Evolutionary conservation across 75 land plant species (phyloP), one percentile per base, ranked within the genome.

Genomic region (Sequoia sempervirens): DNA sequence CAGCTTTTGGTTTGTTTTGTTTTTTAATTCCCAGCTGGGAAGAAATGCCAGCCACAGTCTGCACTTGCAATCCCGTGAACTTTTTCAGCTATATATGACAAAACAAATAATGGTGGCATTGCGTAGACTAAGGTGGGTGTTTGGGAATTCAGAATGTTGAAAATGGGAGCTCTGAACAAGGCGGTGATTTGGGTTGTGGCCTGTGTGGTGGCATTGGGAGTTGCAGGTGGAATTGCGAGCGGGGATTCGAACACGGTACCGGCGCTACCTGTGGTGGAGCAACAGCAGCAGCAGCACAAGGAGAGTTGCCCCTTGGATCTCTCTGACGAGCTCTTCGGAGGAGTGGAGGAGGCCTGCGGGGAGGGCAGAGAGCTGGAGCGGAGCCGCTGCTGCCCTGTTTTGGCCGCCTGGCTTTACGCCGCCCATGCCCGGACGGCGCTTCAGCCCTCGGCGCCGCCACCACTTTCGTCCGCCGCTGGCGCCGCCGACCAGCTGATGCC

Each of bases 391-490:
- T 93, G 95, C 86, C 95, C 95, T 32, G 95, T 93, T n/a, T 88
- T 93, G 26, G 95, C 95, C 66, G 91, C 95, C n/a, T 93, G 95
- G 95, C 88, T 94, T 34, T 91, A 85, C 84, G 93, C 95, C 9
- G 94, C 96, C 69, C 90, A 91, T 79, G 92, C 95, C 2, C 80
- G 89, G 18, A 52, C 86, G 11, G 92, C 95, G 0, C 92, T 94
- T 5, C 83, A 88, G 72, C 45, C 46, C 7, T 15, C 43, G 46
- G 79, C 79, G 79, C 18, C 45, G 17, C 23, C 75, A 38, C 92
- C 13, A 0, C 79, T 26, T 45, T 86, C 43, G 3, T 52, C 66
- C 80, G 0, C 66, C 66, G 6, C 36, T 34, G 36, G 36, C 36
- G 36, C 86, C 6, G 73, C 89, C 3, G 5, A 81, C 26, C 88